These are phyloP conservation scores for Alnus rubra DNA, from an alignment of 306 rosid genomes.

Conservation along the genomic window DNA sequence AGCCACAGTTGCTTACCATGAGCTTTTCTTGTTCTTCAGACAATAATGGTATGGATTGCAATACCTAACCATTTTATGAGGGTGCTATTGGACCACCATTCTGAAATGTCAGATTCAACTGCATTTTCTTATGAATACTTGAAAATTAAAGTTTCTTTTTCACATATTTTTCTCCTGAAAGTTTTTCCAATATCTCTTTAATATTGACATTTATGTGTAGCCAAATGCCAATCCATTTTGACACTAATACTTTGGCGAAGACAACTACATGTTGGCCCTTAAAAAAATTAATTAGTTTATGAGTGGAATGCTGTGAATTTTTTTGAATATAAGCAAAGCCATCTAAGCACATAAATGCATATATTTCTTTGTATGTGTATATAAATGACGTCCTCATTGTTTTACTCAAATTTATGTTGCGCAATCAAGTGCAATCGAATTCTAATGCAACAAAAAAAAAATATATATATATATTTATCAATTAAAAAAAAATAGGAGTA, in stretches of 20 bases:
- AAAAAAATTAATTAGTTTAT: neutral
- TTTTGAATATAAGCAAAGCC: neutral
- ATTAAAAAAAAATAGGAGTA: no score
- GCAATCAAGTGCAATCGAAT: no score
- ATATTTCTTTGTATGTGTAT: no score
- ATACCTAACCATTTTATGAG: neutral
- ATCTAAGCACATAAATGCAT: no score
- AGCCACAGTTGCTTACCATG: neutral
- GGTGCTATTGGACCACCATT: neutral
- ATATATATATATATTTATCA: no score
- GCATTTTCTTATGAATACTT: neutral
- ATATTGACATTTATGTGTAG: neutral
- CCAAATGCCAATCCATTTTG: neutral
- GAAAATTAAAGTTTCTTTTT: neutral
- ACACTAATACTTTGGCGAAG: neutral
- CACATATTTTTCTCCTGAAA: neutral
- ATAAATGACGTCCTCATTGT: neutral
- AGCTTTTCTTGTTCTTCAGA: neutral
- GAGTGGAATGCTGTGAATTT: neutral
- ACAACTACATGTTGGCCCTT: neutral
- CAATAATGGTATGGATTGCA: neutral
- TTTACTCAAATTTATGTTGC: neutral
- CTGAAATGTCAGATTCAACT: neutral
- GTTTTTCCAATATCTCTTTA: neutral
- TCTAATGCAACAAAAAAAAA: no score